Base-by-base conservation (phyloP, 2,329 filamentous ascomycete genomes). In the Monosporascus ibericus region DNA sequence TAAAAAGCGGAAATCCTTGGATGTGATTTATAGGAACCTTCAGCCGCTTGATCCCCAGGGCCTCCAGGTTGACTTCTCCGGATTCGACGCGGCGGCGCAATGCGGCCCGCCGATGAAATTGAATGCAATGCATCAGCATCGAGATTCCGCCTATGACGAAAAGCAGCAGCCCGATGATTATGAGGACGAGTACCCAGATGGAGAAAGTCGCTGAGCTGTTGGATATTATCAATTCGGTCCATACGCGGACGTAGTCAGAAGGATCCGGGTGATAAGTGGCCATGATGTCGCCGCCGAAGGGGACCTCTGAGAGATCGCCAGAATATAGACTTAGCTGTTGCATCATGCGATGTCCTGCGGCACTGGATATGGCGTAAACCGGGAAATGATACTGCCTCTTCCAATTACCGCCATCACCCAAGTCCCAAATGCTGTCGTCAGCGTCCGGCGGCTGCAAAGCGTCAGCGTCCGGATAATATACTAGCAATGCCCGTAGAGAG, bases 31-130 rank as follows among this genome's bases (percentile, higher is more conserved):
- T 74, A 1, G 92, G 90, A 0, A 96, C 88, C 2, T 82, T 89
- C 24, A 96, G 72, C 15, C 87, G 81, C 64, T 90, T 92, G 60
- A 96, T 89, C 2, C 91, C 92, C 59, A 96, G 78, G 3, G 84
- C 84, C 69, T 96, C 92, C 3, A 96, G 75, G 63, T 96, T 89
- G 20, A 95, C 85, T 60, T 96, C 88, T 49, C 92, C 92, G 7
- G 76, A 78, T 53, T 82, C 77, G 17, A 96, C 86, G 14, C 91
- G 83, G 47, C 82, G 79, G 48, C 83, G 82, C 11, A 97, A 73
- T 1, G 76, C 76, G 24, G 77, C 77, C 8, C 92, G 83, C 30
- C 90, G 83, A 47, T 82, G 79, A 37, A 84, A 81, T 66, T 95
- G 90, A 30, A 94, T 74, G 22, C 85, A 74, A 61, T 94, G 90